Conservation (phyloP, 371 early-diverging fungal genomes). For the Mucor plumbeus region DNA sequence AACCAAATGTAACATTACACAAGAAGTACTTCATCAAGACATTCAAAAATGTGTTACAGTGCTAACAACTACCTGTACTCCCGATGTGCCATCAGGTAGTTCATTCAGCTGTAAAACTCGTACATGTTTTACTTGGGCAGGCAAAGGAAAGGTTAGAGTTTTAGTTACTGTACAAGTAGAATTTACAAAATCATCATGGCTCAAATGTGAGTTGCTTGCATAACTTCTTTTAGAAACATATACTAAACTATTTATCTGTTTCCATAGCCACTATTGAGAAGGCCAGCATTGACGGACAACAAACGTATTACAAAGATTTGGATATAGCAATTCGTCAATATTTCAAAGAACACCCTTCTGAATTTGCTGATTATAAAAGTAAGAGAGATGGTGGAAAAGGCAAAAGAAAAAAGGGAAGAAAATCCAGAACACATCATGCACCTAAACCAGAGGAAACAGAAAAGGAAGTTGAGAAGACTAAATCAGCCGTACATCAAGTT, state of each 20-base stretch:
- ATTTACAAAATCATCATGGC: conserved; percentile 75
- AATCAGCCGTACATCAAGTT: conserved; percentile 8
- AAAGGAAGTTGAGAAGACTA: background rate
- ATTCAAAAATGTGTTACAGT: conserved; percentile 59
- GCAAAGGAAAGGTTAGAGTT: conserved; percentile 60
- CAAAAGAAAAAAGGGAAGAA: conserved; percentile 13
- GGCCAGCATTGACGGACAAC: conserved; percentile 60
- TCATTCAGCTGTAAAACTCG: conserved; percentile 77
- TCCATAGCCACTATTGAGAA: conserved; percentile 27
- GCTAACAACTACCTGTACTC: conserved; percentile 72
- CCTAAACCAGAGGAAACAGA: background rate
- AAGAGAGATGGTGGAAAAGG: conserved; percentile 5
- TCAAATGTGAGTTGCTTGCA: conserved; percentile 58
- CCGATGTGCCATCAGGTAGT: conserved; percentile 84
- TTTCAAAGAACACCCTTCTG: conserved; percentile 13
- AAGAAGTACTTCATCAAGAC: conserved; percentile 61
- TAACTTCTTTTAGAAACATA: background rate
- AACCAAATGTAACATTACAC: conserved; percentile 68
- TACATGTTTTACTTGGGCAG: conserved; percentile 82
- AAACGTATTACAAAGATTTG: conserved; percentile 58
- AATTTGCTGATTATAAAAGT: conserved; percentile 1
- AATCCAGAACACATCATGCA: background rate
- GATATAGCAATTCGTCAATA: conserved; percentile 32
- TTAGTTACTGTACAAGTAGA: conserved; percentile 72
- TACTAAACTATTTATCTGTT: background rate